Percentiles rank a stretch among this genome's conserved stretches.
These are phyloP conservation scores for Penicillium glabrum DNA, from an alignment of 2,329 filamentous ascomycete genomes.

Conservation along the genomic window DNA sequence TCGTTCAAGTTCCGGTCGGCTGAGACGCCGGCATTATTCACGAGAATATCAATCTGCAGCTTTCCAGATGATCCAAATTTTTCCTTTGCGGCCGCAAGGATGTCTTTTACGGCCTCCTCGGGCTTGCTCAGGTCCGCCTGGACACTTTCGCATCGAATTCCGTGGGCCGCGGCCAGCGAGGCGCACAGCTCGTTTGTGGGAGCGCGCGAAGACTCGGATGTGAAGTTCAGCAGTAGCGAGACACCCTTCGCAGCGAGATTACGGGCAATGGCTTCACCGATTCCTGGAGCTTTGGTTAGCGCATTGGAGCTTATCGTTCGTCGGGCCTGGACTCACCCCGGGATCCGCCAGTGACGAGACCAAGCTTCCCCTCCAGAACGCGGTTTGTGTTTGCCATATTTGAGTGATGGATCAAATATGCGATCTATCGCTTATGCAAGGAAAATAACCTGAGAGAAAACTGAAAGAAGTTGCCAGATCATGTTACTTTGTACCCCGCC, in stretches of 20 bases:
- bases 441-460: slow-evolving; percentile 9
- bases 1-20: slow-evolving; percentile 60
- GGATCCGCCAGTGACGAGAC: slow-evolving; percentile 76
- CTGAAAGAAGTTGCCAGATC: neutral
- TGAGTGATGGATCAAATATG: neutral
- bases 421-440: neutral
- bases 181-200: slow-evolving; percentile 56
- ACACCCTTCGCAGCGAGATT: slow-evolving; percentile 73
- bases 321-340: slow-evolving; percentile 56
- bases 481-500: slow-evolving; percentile 8
- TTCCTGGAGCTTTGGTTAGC: slow-evolving; percentile 54
- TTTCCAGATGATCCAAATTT: slow-evolving; percentile 53
- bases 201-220: slow-evolving; percentile 59
- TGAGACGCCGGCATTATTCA: slow-evolving; percentile 80
- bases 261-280: slow-evolving; percentile 67
- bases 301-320: neutral
- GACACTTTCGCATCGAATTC: slow-evolving; percentile 60
- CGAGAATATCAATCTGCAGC: slow-evolving; percentile 75
- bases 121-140: slow-evolving; percentile 71
- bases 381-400: slow-evolving; percentile 22
- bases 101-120: slow-evolving; percentile 55
- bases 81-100: slow-evolving; percentile 60
- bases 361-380: slow-evolving; percentile 70
- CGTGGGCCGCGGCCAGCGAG: slow-evolving; percentile 57
- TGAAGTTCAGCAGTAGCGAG: slow-evolving; percentile 70